Evolutionary conservation across 768 basidiomycete species (phyloP).

Genomic region (Boletus rubropictus): DNA sequence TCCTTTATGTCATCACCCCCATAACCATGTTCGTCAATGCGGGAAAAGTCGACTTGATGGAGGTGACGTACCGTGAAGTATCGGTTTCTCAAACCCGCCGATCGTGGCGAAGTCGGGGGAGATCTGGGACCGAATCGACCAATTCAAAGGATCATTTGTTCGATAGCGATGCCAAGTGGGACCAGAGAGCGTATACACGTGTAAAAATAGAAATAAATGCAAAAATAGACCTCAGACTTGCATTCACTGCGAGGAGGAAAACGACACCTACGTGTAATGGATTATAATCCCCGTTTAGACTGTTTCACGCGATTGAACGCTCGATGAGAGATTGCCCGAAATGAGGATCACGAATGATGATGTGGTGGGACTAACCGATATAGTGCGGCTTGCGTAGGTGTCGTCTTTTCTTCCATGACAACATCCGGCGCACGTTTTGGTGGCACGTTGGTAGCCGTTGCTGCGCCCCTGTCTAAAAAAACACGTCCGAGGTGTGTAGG

Average conservation of each 20-base stretch:
- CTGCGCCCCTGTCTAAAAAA: constrained; percentile 76
- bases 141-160: not conserved
- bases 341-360: not conserved
- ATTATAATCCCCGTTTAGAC: constrained; percentile 87
- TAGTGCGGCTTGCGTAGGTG: constrained; percentile 75
- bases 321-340: constrained; percentile 4
- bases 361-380: constrained; percentile 60
- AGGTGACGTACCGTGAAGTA: constrained; percentile 52
- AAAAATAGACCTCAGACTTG: not conserved
- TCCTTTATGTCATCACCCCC: constrained; percentile 38
- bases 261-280: constrained; percentile 67
- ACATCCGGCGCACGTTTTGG: constrained; percentile 84
- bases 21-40: not conserved
- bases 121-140: constrained; percentile 45
- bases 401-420: constrained; percentile 84
- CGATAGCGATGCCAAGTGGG: too few relatives aligned
- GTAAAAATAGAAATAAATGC: not conserved
- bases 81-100: constrained; percentile 91
- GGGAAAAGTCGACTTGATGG: not conserved
- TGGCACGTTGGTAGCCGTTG: constrained; percentile 72
- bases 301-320: constrained; percentile 22
- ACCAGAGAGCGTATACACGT: not conserved
- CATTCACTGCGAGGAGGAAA: not conserved
- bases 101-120: constrained; percentile 90
- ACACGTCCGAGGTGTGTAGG: not conserved